Base-by-base conservation (phyloP, 371 early-diverging fungal genomes). In the Mortierella sp. region DNA sequence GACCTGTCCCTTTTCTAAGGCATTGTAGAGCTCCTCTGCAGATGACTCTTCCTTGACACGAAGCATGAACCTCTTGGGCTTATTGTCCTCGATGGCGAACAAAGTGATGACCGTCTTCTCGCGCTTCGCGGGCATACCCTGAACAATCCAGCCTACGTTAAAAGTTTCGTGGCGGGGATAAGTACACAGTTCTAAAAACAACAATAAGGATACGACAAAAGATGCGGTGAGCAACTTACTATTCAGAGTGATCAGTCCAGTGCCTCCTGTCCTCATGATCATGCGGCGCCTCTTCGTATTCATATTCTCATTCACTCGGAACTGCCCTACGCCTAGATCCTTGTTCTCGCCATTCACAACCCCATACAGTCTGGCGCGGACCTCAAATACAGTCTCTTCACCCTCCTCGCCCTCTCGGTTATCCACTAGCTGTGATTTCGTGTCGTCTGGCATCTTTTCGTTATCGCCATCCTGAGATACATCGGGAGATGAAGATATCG, bases 261-360 rank as follows among this genome's bases (percentile, higher is more conserved):
- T 66, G n/a, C 63, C 66, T 21, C 42, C 50, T 2, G 53, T 59
- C 21, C 78, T 46, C 78, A 76, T 76, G 18, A 76, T 70, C 78
- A 76, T 70, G 0, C 78, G 57, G 14, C 78, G 66, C 52, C 53
- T 69, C 52, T 52, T 66, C 2, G 70, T 50, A 34, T 57, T 56
- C 3, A 4, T 39, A 43, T 69, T 61, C 23, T 70, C 78, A 50
- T 76, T 76, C 10, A 76, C 66, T 27, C 70, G 57, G 63, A 76
- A 76, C 42, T 65, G 70, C 5, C 78, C 78, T 14, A 76, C 47
- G 1, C 78, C 78, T 34, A 69, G 19, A 51, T 69, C 76, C 53
- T 64, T 61, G 56, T 45, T 27, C 41, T 61, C 58, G 1, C 49
- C 42, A 23, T 61, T 51, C 21, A 51, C 51, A 7, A 45, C 24